phyloP scores from a whole-genome alignment of 1,284 basidiomycete genomes.

The Papiliotrema laurentii region DNA sequence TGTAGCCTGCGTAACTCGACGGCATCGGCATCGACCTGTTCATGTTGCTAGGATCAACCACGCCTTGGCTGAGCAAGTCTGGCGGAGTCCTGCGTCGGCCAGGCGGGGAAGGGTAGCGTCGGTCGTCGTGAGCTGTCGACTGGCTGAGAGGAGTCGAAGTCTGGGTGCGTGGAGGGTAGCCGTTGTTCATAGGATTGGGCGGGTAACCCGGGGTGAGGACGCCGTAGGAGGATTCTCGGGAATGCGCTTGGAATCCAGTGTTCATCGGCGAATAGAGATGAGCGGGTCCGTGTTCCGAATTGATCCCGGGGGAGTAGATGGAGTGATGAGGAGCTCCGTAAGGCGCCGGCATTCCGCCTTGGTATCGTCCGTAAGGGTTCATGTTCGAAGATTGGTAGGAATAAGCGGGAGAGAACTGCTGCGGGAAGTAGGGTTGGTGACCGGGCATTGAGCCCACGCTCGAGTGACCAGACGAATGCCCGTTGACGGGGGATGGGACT shows the following conservation, averaged over 20 bases:
- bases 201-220: slow-evolving; percentile 29
- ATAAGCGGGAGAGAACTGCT: slow-evolving; percentile 33
- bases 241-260: slow-evolving; percentile 29
- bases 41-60: slow-evolving; percentile 33
- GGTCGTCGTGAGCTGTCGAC: background rate
- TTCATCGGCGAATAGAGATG: slow-evolving; percentile 37
- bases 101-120: slow-evolving; percentile 2
- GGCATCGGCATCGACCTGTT: slow-evolving; percentile 13
- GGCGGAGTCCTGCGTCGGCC: slow-evolving; percentile 29
- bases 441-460: slow-evolving; percentile 26
- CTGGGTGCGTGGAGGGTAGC: slow-evolving; percentile 38
- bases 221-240: slow-evolving; percentile 38
- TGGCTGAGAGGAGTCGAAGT: slow-evolving; percentile 37
- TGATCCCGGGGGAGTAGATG: slow-evolving; percentile 33
- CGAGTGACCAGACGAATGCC: slow-evolving; percentile 32
- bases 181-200: slow-evolving; percentile 32
- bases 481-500: slow-evolving; percentile 43
- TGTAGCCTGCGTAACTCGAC: background rate
- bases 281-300: slow-evolving; percentile 33
- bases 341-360: slow-evolving; percentile 25
- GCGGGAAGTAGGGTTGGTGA: slow-evolving; percentile 23
- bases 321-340: slow-evolving; percentile 31
- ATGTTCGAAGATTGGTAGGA: slow-evolving; percentile 23
- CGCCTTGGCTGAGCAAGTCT: slow-evolving; percentile 32
- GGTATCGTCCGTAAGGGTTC: slow-evolving; percentile 32